Base-by-base conservation (phyloP, 805 yeast species). In the Lipomyces anomalus region DNA sequence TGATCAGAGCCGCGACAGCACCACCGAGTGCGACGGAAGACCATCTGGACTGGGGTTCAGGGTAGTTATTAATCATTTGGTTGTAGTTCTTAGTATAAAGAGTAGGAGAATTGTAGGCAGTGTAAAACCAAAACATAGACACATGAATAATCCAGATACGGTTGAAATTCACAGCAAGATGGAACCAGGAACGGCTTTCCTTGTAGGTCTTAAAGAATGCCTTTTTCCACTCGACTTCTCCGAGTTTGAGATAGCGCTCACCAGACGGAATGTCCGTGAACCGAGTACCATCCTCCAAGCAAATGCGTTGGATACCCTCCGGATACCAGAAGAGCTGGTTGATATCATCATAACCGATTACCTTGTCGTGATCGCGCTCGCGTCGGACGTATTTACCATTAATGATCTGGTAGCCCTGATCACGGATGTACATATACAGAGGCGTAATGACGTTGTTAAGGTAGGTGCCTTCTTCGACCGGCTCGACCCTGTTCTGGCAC, bases 321-420 rank as follows among this genome's bases (percentile, higher is more conserved):
- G 97, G 97, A 70, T 94, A 92, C 99, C 99, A 92, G 71, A 94
- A 92, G 59, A 92, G 76, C 74, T 92, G 99, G 69, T 92, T 92
- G 50, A 92, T 95, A 73, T 92, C 99, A 72, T 92, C 99, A 67
- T 92, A 92, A 67, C 98, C 74, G 43, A 70, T 66, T 43, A 80
- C 69, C 54, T 74, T 61, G 62, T 71, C 61, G 69, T 80, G 92
- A 66, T 86, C 92, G 56, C 74, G 74, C 58, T 79, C 88, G 50
- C 79, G 76, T 64, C 79, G 76, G 30, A 73, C 70, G 66, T 73
- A 78, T 43, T 67, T 67, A 3, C 82, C 85, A 38, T 78, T 75
- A 22, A 65, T 60, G 6, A 71, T 61, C 53, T 76, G 77, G 61
- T 76, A 81, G 23, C 80, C 82, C 66, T 87, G 95, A 50, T 74